Evolutionary conservation across 2,329 filamentous ascomycete genomes (phyloP), one percentile per base, ranked within the genome.

Genomic region (Apiospora arundinis): DNA sequence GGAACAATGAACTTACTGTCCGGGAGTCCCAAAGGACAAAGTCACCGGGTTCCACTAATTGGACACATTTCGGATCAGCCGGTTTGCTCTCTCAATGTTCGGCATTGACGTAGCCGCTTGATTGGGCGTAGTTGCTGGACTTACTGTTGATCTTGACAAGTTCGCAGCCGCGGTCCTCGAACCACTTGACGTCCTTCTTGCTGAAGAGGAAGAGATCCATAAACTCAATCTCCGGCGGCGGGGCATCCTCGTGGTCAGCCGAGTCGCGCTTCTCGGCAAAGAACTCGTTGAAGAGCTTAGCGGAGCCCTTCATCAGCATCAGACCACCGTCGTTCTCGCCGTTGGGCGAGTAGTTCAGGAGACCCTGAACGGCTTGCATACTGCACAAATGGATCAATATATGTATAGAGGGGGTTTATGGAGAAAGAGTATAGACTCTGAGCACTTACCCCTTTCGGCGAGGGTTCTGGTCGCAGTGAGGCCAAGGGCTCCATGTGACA

Each of bases 271-370:
- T 79, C 70, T 82, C 77, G 2, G 79, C 76, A 74, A 85, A 86
- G 79, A 85, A 87, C 72, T 85, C 78, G 63, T 85, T 80, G 65
- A 80, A 82, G 0, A 85, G 77, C 60, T 82, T 82, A 11, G 79
- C 74, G 7, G 81, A 82, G 4, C 84, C 84, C 42, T 82, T 81
- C 79, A 85, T 82, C 6, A 85, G 74, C 46, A 86, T 80, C 11
- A 87, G 74, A 1, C 84, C 85, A 21, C 85, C 85, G 70, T 87
- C 85, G 2, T 85, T 78, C 1, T 80, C 80, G 1, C 85, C 85
- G 52, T 83, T 83, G 1, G 83, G 84, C 9, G 81, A 78, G 14
- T 81, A 82, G 75, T 86, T 86, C 1, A 85, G 73, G 5, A 86
- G 75, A 0, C 85, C 84, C 45, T 86, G 84, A 0, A 85, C 81